These are phyloP conservation scores for Angophora floribunda DNA, from an alignment of 345 rosid genomes.

Conservation along the genomic window DNA sequence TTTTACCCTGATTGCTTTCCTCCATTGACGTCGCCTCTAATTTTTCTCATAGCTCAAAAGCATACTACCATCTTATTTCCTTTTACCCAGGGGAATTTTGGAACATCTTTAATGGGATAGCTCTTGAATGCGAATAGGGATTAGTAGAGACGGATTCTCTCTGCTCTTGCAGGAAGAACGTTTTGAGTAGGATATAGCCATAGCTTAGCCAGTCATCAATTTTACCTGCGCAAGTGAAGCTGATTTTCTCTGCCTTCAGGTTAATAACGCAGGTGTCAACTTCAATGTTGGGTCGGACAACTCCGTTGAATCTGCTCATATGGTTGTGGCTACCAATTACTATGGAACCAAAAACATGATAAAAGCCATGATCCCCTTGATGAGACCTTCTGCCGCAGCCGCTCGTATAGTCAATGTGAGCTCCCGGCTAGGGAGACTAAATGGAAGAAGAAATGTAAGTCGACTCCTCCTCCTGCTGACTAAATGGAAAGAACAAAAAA, in stretches of 20 bases:
- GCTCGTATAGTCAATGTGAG: slow-evolving; percentile 85
- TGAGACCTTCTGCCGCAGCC: slow-evolving; percentile 64
- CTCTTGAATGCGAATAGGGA: not conserved
- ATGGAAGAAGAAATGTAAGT: slow-evolving; percentile 81
- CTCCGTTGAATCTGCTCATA: slow-evolving; percentile 59
- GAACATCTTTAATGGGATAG: not conserved
- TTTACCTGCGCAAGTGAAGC: not conserved
- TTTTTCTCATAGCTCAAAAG: not conserved
- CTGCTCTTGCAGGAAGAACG: not conserved
- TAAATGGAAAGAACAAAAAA: not conserved
- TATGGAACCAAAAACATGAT: slow-evolving; percentile 74
- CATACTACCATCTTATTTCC: not conserved
- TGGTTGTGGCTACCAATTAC: slow-evolving; percentile 65
- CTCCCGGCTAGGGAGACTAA: slow-evolving; percentile 74
- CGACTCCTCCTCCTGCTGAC: not conserved
- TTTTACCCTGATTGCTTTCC: not conserved
- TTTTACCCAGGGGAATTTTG: not conserved
- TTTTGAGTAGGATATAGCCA: not conserved
- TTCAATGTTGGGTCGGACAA: slow-evolving; percentile 65
- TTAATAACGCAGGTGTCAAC: slow-evolving; percentile 94
- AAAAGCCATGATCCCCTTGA: slow-evolving; percentile 74
- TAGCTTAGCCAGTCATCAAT: not conserved
- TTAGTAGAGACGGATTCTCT: not conserved
- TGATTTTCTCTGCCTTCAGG: slow-evolving; percentile 22
- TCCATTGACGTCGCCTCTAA: not conserved